These are phyloP conservation scores for Raphanus hybrid DNA, from an alignment of 441 rosid species.

Conservation along the genomic window DNA sequence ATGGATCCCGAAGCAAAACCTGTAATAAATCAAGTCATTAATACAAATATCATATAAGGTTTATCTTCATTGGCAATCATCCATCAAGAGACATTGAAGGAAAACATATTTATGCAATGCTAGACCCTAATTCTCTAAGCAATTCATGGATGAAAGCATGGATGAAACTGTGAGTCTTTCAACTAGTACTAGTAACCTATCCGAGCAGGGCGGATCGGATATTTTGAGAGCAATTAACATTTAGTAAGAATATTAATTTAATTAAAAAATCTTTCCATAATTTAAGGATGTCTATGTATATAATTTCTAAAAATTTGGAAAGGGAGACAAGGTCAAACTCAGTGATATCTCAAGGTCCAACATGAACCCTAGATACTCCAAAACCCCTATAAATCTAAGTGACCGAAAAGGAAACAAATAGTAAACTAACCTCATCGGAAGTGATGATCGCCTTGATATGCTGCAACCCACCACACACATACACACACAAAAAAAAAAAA, in stretches of 20 bases:
- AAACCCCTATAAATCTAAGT: slow-evolving; percentile 9
- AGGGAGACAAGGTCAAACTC: background rate
- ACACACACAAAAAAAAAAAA: background rate
- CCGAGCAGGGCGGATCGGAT: background rate
- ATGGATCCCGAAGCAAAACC: slow-evolving; percentile 91
- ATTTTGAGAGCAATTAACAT: background rate
- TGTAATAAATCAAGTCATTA: slow-evolving; percentile 31
- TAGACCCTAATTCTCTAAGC: slow-evolving; percentile 12
- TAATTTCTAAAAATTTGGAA: too few relatives aligned
- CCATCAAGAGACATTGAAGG: background rate
- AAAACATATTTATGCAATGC: background rate
- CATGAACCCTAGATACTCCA: background rate
- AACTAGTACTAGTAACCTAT: background rate
- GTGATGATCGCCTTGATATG: slow-evolving; percentile 97
- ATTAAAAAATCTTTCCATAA: background rate
- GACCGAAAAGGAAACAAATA: background rate
- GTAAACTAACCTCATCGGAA: slow-evolving; percentile 78
- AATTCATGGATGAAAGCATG: background rate
- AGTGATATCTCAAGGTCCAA: background rate
- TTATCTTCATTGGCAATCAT: background rate
- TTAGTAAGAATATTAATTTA: background rate
- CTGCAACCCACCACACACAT: slow-evolving; percentile 46
- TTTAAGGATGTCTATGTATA: too few relatives aligned
- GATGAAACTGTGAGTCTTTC: background rate
- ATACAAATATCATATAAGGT: background rate